These are phyloP conservation scores for Zea luxurians DNA, from an alignment of 176 grass and related monocot genomes.

Conservation along the genomic window DNA sequence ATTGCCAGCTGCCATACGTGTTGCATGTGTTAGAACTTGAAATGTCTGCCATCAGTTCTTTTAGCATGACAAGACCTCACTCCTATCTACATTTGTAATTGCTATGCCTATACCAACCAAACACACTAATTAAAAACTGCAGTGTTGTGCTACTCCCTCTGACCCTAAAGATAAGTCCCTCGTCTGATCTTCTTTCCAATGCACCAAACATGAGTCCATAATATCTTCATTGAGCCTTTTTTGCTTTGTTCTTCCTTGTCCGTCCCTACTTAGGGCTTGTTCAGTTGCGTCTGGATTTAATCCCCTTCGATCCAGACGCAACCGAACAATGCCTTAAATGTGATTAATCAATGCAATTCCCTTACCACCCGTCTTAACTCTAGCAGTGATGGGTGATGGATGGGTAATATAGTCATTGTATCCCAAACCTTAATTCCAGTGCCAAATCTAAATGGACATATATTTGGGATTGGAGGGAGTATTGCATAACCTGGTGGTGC, in stretches of 20 bases:
- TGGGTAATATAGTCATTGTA: neutral
- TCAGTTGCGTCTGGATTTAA: too few relatives aligned
- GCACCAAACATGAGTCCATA: neutral
- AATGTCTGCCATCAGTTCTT: neutral
- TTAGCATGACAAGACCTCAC: neutral
- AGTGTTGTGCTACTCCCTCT: neutral
- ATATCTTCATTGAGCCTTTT: neutral
- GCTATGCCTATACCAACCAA: neutral
- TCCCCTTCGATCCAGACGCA: too few relatives aligned
- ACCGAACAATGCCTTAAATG: neutral
- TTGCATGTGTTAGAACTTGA: neutral
- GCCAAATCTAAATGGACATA: neutral
- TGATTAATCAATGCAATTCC: neutral
- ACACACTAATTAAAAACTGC: neutral
- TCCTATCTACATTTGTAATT: constrained; percentile 28
- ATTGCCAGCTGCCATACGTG: neutral
- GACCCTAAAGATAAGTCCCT: neutral
- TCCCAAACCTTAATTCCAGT: neutral
- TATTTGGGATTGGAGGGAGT: neutral
- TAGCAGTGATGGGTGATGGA: neutral
- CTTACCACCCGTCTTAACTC: neutral
- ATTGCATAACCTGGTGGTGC: constrained; percentile 11
- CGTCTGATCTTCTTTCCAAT: neutral
- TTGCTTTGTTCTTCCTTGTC: neutral
- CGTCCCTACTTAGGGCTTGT: neutral